Percentiles rank a stretch among this genome's conserved stretches.
phyloP scores from a whole-genome alignment of 352 stramenopile genomes.

The Aphanomyces stellatus region DNA sequence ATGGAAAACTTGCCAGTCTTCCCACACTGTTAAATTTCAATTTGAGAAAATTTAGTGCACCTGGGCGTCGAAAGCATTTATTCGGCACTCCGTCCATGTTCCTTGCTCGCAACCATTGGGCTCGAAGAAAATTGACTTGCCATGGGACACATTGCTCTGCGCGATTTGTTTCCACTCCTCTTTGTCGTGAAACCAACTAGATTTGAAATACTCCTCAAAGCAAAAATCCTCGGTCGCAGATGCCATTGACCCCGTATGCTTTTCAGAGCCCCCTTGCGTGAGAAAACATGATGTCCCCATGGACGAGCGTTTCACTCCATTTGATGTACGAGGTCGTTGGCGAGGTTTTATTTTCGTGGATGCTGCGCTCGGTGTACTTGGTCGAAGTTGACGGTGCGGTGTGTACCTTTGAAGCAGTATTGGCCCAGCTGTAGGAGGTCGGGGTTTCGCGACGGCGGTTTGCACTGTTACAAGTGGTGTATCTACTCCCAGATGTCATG shows the following conservation, averaged over 20 bases:
- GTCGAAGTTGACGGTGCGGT: not conserved
- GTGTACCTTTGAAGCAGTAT: not conserved
- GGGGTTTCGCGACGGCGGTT: too few relatives aligned
- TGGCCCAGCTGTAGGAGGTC: not conserved
- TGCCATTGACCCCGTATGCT: too few relatives aligned
- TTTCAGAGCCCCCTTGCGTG: too few relatives aligned
- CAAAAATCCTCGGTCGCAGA: too few relatives aligned
- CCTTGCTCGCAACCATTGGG: not conserved
- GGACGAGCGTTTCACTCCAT: not conserved
- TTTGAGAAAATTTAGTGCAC: not conserved
- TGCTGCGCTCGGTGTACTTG: not conserved
- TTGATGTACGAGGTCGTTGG: not conserved
- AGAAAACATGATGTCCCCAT: too few relatives aligned
- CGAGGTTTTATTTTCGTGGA: not conserved
- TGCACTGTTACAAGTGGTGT: too few relatives aligned
- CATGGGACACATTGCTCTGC: not conserved
- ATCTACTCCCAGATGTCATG: too few relatives aligned
- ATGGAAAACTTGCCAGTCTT: constrained; percentile 11
- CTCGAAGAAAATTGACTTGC: constrained; percentile 14
- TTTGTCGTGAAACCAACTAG: constrained; percentile 10
- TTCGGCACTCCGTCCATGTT: constrained; percentile 1
- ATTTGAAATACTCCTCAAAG: constrained; percentile 12
- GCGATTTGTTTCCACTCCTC: not conserved
- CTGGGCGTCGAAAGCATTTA: not conserved
- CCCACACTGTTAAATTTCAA: not conserved